Evolutionary conservation across 2,329 filamentous ascomycete genomes (phyloP).

Genomic region (Hymenotorrendiella dingleyae): DNA sequence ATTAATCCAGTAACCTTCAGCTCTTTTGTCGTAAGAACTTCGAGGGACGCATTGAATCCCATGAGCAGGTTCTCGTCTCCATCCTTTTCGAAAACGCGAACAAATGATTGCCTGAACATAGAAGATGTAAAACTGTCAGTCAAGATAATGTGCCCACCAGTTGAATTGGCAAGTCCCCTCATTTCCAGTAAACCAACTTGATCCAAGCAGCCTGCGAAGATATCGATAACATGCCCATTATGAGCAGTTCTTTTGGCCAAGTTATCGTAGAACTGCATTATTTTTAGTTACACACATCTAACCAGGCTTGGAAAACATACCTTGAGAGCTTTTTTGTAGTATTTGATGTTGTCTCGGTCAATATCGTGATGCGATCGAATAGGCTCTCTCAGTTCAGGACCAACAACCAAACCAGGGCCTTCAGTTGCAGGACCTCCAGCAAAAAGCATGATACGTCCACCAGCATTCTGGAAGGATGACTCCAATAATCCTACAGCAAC

Average conservation of each 20-base stretch:
- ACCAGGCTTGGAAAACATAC: constrained; percentile 38
- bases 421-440: constrained; percentile 92
- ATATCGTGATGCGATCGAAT: constrained; percentile 99
- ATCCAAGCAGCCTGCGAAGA: constrained; percentile 95
- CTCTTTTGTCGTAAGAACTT: constrained; percentile 96
- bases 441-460: constrained; percentile 95
- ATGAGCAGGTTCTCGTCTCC: constrained; percentile 90
- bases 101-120: constrained; percentile 99
- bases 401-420: constrained; percentile 94
- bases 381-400: constrained; percentile 88
- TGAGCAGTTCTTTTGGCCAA: constrained; percentile 91
- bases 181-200: constrained; percentile 97
- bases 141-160: constrained; percentile 95
- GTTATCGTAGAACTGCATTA: constrained; percentile 79
- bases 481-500: constrained; percentile 91
- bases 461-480: constrained; percentile 91
- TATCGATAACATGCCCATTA: constrained; percentile 95
- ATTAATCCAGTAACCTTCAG: constrained; percentile 97
- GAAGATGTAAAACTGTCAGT: constrained; percentile 98
- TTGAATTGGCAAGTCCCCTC: constrained; percentile 94
- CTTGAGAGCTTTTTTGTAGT: constrained; percentile 98
- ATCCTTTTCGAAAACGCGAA: constrained; percentile 95
- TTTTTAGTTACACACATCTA: background rate
- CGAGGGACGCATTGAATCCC: constrained; percentile 95
- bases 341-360: constrained; percentile 97